Evolutionary conservation across 78 protist species (phyloP), one percentile per base, ranked within the genome.

Genomic region (Polysphondylium violaceum): DNA sequence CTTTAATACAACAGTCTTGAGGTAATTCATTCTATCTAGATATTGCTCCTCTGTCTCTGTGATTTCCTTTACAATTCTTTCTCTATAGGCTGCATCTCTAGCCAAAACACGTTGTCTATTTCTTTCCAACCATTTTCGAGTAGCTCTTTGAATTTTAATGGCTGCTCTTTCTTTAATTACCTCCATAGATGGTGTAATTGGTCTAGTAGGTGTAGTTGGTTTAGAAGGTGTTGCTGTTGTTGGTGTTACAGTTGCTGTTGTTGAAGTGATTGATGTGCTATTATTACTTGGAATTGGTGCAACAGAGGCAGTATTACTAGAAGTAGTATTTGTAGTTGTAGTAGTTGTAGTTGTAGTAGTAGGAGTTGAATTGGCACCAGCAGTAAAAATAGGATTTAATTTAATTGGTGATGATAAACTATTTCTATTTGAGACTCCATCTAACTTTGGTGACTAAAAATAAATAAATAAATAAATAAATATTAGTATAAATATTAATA

Each of bases 91-190:
- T 55, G 75, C 50, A 56, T 83, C 81, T 44, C 91, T 67, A 44
- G 47, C 79, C 58, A 25, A 33, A 31, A 83, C 44, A 21, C 53
- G 51, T 33, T 69, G 67, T 40, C 91, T 58, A 58, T 67, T 83
- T 69, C 91, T 83, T 63, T 83, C 91, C 29, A 83, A 68, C 91
- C 91, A 83, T 83, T 72, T 72, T 69, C 79, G 67, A 6, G 75
- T 65, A 2, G 91, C 91, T 83, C 55, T 67, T 83, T 83, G 91
- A 44, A 83, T 83, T 59, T 61, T 83, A n/a, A 83, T 83, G n/a
- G 73, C 91, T 25, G 91, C 91, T 59, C 79, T 67, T 38, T 68
- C 58, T n/a, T n/a, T n/a, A n/a, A n/a, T n/a, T n/a, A n/a, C n/a
- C 38, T 83, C 91, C 1, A 69, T 7, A 31, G 91, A 69, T 58